Base-by-base conservation (phyloP, 2,329 filamentous ascomycete species). In the Trichophyton mentagrophytes region DNA sequence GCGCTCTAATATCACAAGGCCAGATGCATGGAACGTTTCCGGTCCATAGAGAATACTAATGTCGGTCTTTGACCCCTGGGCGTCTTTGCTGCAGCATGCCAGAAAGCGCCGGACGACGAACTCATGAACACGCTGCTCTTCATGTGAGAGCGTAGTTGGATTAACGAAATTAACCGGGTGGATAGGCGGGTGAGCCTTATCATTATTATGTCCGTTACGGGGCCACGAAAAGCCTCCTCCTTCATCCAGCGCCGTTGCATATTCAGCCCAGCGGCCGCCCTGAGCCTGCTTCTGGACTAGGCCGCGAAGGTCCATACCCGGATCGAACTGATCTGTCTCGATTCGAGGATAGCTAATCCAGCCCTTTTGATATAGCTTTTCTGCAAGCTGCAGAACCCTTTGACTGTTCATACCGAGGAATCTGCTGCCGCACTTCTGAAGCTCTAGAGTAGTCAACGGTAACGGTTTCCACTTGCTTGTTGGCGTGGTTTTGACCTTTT, bases 171-270 rank as follows among this genome's bases (percentile, higher is more conserved):
- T 57, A 33, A 57, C 55, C 55, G 55, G 55, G 33, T 57, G 55
- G 33, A 57, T 57, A 40, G 55, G 55, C 33, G 55, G 55, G 33
- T 57, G 55, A 33, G 55, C 55, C 55, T 57, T 57, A 42, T 57
- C 55, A 57, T 57, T 57, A 57, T 57, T 57, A 40, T 40, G 55
- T 57, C 55, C 55, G 55, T 57, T 40, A 38, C 33, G 55, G 20
- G 55, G 55, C 55, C 55, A 57, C 33, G 55, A 57, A 57, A 57
- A 57, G 55, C 55, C 55, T 57, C 55, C 55, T 57, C 55, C 55
- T 57, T 57, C 30, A n/a, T 42, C 55, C 33, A 57, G 55, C 55
- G 55, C 55, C 17, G 55, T 57, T 57, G 55, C 55, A 57, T 57
- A 57, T 20, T 40, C 55, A 38, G 33, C 55, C 55, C 55, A 57